Base-by-base conservation (phyloP, 371 early-diverging fungal genomes). In the Dipsacomyces acuminosporus region DNA sequence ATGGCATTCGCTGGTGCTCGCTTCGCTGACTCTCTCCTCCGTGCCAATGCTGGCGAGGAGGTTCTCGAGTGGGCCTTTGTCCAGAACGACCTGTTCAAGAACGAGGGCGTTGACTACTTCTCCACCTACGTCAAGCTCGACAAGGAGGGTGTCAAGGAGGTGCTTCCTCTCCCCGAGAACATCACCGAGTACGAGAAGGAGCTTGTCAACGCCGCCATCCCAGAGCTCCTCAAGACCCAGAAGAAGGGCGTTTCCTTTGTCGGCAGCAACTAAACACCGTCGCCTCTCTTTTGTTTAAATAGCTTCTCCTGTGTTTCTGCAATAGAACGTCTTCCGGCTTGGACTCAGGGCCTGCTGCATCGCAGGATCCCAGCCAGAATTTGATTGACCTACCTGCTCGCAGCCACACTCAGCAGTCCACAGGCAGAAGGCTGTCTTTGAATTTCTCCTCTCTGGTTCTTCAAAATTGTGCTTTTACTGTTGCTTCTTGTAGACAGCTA, bases 1-100 rank as follows among this genome's bases (percentile, higher is more conserved):
- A 96, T 98, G 99, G 99, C 99, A 22, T 94, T 80, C 61, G 98
- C 99, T 56, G 99, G 96, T 64, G 92, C 94, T 22, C 90, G 91
- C 63, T 95, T 98, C 79, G 89, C 91, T 66, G 86, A 87, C 83
- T 85, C 92, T 33, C 82, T 98, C 51, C 78, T 99, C 54, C 86
- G 89, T 46, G 99, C 96, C 61, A 76, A 80, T 53, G 86, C 90
- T 38, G 80, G 79, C 62, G 82, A 88, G 76, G 89, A 88, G 60
- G 77, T 96, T 61, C 80, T 86, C 50, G 99, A 99, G 76, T 91
- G 94, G 77, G 86, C 98, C 25, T 99, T 84, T 64, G 90, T 99
- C 73, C 75, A 91, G 79, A 88, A 88, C 30, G 85, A 88, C 50
- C 76, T 89, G 56, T 86, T 83, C 61, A 85, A 80, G 54, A 69